Conservation (phyloP, 345 rosid species). For the Gossypium arboreum region DNA sequence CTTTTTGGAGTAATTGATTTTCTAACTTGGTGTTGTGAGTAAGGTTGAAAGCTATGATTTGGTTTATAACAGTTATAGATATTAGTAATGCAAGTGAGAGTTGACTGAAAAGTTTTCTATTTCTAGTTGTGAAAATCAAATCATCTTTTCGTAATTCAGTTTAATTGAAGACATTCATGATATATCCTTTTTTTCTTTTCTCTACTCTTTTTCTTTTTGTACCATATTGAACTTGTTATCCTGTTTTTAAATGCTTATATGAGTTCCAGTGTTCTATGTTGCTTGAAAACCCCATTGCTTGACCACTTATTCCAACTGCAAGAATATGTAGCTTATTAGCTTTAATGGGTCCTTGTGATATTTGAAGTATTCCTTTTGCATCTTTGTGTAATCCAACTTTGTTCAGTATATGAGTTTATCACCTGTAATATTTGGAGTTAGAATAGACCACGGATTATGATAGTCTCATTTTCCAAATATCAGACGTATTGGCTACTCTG, state of each 20-base stretch:
- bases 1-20: not conserved
- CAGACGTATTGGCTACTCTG: too few relatives aligned
- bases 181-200: not conserved
- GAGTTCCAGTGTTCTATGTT: not conserved
- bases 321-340: not conserved
- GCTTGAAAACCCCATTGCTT: not conserved
- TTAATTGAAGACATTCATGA: slow-evolving; percentile 4
- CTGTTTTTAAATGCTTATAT: not conserved
- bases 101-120: not conserved
- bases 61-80: not conserved
- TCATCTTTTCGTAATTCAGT: not conserved
- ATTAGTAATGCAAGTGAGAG: not conserved
- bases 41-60: too few relatives aligned
- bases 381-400: too few relatives aligned
- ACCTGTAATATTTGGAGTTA: too few relatives aligned
- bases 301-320: not conserved
- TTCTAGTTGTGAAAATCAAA: not conserved
- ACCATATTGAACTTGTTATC: not conserved
- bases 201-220: not conserved
- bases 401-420: too few relatives aligned
- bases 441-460: too few relatives aligned
- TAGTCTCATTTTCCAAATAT: too few relatives aligned
- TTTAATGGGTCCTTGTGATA: not conserved
- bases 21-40: not conserved
- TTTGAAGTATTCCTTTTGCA: too few relatives aligned